These are phyloP conservation scores for Serendipita sp. DNA, from an alignment of 1,284 basidiomycete genomes.

Conservation along the genomic window DNA sequence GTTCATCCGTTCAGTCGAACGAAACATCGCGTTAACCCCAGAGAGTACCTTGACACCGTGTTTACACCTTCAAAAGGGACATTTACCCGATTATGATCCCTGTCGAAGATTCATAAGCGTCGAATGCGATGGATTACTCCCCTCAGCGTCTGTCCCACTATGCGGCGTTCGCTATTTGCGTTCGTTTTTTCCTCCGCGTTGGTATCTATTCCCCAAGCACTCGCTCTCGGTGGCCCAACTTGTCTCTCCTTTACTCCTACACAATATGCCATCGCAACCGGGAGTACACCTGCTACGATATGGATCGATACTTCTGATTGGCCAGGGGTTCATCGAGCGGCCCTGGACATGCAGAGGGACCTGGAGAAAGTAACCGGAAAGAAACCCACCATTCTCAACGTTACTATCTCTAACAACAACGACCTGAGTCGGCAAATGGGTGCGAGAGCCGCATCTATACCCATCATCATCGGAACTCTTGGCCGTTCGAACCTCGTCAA, in stretches of 20 bases:
- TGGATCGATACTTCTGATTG: slow-evolving; percentile 42
- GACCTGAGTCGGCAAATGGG: slow-evolving; percentile 14
- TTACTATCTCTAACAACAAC: slow-evolving; percentile 21
- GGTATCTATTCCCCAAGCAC: background rate
- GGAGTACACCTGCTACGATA: slow-evolving; percentile 25
- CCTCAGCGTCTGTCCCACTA: too few species aligned
- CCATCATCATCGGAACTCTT: slow-evolving; percentile 53
- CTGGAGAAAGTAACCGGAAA: slow-evolving; percentile 44
- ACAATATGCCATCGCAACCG: background rate
- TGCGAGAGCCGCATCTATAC: slow-evolving; percentile 17
- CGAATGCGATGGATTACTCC: too few species aligned
- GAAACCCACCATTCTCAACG: slow-evolving; percentile 34
- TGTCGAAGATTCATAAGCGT: too few species aligned
- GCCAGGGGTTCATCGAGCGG: slow-evolving; percentile 50
- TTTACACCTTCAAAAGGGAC: too few species aligned
- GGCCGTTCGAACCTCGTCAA: slow-evolving; percentile 45
- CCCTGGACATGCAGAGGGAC: slow-evolving; percentile 44
- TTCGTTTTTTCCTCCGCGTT: background rate
- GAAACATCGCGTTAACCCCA: too few species aligned
- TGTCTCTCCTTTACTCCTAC: background rate
- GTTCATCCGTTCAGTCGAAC: too few species aligned
- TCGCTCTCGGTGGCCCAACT: background rate
- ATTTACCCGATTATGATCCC: too few species aligned
- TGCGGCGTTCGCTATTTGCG: background rate
- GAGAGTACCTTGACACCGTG: too few species aligned